Percentiles rank a stretch among this genome's conserved stretches.
These are phyloP conservation scores for Cladosporium sp. DNA, from an alignment of 2,329 filamentous ascomycete species.

Conservation along the genomic window DNA sequence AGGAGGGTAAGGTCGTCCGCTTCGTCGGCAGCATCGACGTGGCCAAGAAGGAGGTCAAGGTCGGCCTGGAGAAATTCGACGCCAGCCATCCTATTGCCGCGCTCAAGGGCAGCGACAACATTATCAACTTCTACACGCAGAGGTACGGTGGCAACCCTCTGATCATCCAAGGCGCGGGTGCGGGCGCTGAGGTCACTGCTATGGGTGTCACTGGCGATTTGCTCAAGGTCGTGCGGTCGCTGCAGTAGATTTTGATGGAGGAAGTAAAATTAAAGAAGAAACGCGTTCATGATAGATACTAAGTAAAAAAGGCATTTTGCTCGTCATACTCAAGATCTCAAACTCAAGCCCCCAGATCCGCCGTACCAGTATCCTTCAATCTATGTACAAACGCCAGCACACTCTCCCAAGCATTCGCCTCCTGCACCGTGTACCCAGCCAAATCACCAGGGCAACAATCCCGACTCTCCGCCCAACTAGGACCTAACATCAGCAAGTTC, in stretches of 20 bases:
- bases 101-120: constrained; percentile 96
- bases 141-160: constrained; percentile 86
- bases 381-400: no score
- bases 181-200: constrained; percentile 90
- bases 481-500: no score
- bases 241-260: constrained; percentile 33
- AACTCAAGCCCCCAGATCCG: no score
- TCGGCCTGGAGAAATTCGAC: constrained; percentile 81
- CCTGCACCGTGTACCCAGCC: no score
- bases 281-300: no score
- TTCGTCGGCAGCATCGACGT: constrained; percentile 95
- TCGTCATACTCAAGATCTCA: no score
- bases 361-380: no score
- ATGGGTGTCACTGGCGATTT: constrained; percentile 97
- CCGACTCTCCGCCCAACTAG: no score
- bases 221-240: constrained; percentile 75
- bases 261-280: no score
- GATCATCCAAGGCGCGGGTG: constrained; percentile 87
- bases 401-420: no score
- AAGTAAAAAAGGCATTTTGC: no score
- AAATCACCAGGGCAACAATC: no score
- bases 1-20: constrained; percentile 83
- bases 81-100: constrained; percentile 85
- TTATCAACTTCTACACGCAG: constrained; percentile 97
- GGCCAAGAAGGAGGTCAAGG: constrained; percentile 73